Percentiles rank a stretch among this genome's conserved stretches.
Evolutionary conservation across 2,329 filamentous ascomycete genomes (phyloP).

Genomic region (Aureobasidium melanogenum): DNA sequence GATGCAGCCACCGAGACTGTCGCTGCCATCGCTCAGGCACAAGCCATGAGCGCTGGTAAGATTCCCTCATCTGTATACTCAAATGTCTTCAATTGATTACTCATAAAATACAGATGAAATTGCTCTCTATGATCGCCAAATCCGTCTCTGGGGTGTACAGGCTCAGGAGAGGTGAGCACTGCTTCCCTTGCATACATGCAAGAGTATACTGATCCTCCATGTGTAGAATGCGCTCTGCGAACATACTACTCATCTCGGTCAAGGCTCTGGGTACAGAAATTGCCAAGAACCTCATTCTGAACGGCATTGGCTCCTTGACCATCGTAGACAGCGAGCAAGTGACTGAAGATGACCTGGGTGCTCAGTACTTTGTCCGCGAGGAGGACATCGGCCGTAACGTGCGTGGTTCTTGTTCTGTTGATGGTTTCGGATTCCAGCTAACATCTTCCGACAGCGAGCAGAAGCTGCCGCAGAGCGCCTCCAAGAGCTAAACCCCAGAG

Average conservation of each 20-base stretch:
- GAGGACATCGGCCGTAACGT: slow-evolving; percentile 66
- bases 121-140: slow-evolving; percentile 93
- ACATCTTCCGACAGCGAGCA: slow-evolving; percentile 50
- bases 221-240: slow-evolving; percentile 63
- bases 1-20: slow-evolving; percentile 29
- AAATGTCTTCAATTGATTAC: not conserved
- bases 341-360: slow-evolving; percentile 65
- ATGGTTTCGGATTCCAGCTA: slow-evolving; percentile 2
- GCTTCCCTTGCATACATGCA: slow-evolving; percentile 32
- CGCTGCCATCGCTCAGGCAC: slow-evolving; percentile 30
- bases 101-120: slow-evolving; percentile 63
- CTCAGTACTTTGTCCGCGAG: slow-evolving; percentile 64
- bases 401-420: slow-evolving; percentile 15
- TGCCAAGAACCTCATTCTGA: slow-evolving; percentile 92
- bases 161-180: slow-evolving; percentile 57
- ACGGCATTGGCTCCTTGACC: slow-evolving; percentile 83
- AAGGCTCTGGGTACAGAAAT: slow-evolving; percentile 87
- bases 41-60: slow-evolving; percentile 29
- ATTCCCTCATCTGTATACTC: too few relatives aligned
- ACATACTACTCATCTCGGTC: slow-evolving; percentile 81
- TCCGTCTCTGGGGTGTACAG: slow-evolving; percentile 92
- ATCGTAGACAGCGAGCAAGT: slow-evolving; percentile 72
- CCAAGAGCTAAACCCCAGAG: slow-evolving; percentile 81
- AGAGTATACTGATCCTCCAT: not conserved
- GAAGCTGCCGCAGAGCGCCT: slow-evolving; percentile 70